Conservation (phyloP, 495 filamentous ascomycete species). For the Emericellopsis terricola region DNA sequence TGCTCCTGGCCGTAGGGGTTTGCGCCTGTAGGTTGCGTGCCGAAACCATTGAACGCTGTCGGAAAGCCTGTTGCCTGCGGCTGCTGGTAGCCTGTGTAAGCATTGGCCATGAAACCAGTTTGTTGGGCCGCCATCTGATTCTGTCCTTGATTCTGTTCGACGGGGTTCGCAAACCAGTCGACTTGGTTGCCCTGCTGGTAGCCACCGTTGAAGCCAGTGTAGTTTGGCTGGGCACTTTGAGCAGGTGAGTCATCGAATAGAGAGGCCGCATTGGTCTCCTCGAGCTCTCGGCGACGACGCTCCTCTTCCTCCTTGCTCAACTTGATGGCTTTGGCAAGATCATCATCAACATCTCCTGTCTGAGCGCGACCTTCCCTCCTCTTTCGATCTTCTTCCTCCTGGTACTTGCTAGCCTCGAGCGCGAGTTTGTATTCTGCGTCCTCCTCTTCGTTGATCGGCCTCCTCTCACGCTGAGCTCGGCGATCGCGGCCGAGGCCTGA, state of each 20-base stretch:
- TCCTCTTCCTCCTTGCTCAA: slow-evolving; percentile 89
- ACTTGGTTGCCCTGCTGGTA: slow-evolving; percentile 93
- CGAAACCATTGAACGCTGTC: slow-evolving; percentile 33
- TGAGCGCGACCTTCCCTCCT: slow-evolving; percentile 52
- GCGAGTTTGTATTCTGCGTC: slow-evolving; percentile 86
- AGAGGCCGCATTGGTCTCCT: slow-evolving; percentile 70
- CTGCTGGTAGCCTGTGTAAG: slow-evolving; percentile 49
- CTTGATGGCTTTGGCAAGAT: slow-evolving; percentile 88
- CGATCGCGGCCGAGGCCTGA: no score
- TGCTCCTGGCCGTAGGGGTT: slow-evolving; percentile 27
- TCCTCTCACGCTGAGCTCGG: slow-evolving; percentile 11
- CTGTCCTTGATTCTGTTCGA: slow-evolving; percentile 51
- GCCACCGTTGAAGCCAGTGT: slow-evolving; percentile 81
- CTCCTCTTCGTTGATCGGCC: slow-evolving; percentile 46
- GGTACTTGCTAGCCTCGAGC: slow-evolving; percentile 88
- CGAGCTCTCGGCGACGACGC: slow-evolving; percentile 68
- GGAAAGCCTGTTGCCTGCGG: slow-evolving; percentile 50
- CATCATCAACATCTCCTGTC: slow-evolving; percentile 49
- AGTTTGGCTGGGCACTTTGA: slow-evolving; percentile 46
- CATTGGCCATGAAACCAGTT: slow-evolving; percentile 72
- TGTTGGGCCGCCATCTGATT: slow-evolving; percentile 50
- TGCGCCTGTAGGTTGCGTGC: slow-evolving; percentile 33
- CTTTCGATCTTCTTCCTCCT: slow-evolving; percentile 84
- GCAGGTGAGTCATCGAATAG: slow-evolving; percentile 73
- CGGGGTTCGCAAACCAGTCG: slow-evolving; percentile 91